Percentiles rank a stretch among this genome's conserved stretches.
phyloP scores from a whole-genome alignment of 495 filamentous ascomycete species.

The Aspergillus steynii region DNA sequence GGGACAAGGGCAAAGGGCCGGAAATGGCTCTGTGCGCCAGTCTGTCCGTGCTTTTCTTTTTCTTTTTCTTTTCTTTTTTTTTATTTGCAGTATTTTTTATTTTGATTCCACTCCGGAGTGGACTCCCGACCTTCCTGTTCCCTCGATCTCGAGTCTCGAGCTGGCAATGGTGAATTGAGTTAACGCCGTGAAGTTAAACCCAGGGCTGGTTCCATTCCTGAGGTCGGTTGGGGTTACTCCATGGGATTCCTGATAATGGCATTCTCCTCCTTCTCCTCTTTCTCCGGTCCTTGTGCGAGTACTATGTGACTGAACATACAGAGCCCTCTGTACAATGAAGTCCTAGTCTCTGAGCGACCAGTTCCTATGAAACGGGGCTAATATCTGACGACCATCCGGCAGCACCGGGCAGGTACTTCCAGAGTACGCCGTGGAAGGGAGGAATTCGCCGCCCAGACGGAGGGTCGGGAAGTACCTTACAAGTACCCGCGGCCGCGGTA shows the following conservation, averaged over 20 bases:
- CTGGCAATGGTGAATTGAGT: background rate
- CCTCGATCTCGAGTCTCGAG: background rate
- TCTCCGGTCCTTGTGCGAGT: too few relatives aligned
- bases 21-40: constrained; percentile 16
- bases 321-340: too few relatives aligned
- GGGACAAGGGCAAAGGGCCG: constrained; percentile 9
- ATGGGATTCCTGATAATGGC: too few relatives aligned
- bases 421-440: background rate
- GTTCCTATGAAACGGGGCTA: background rate
- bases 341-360: too few relatives aligned
- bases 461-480: background rate
- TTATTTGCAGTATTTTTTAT: background rate
- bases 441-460: too few relatives aligned
- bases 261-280: too few relatives aligned
- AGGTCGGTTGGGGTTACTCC: background rate
- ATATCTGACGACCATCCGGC: background rate
- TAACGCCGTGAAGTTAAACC: background rate
- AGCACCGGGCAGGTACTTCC: too few relatives aligned
- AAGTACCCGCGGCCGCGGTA: background rate
- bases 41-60: constrained; percentile 16
- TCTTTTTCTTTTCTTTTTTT: background rate
- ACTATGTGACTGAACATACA: too few relatives aligned
- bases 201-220: too few relatives aligned
- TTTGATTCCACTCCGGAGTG: background rate
- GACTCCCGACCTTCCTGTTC: constrained; percentile 8